These are phyloP conservation scores for Cichorium intybus DNA, from an alignment of 140 eudicot species.

Conservation along the genomic window DNA sequence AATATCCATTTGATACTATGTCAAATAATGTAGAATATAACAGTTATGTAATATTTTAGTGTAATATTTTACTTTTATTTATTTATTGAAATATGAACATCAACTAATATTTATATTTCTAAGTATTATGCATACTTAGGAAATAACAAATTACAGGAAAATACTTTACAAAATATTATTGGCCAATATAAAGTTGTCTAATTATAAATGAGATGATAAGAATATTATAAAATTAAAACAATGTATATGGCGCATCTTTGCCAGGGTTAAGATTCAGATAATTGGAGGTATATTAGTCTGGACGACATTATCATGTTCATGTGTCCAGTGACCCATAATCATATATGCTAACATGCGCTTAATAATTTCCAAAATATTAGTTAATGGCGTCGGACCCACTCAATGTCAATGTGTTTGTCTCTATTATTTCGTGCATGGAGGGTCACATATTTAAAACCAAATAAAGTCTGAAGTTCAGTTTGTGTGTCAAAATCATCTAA, in stretches of 20 bases:
- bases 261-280: constrained; percentile 19
- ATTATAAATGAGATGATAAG: neutral
- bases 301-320: constrained; percentile 28
- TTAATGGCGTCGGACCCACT: constrained; percentile 15
- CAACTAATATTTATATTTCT: no score
- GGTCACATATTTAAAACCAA: constrained; percentile 18
- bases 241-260: constrained; percentile 8
- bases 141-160: no score
- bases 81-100: no score
- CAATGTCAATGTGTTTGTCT: constrained; percentile 18
- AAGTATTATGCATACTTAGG: no score
- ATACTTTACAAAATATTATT: no score
- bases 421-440: constrained; percentile 28
- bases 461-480: constrained; percentile 7
- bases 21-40: no score
- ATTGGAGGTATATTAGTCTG: constrained; percentile 16
- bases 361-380: neutral
- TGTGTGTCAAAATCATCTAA: neutral
- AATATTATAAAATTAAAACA: neutral
- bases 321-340: constrained; percentile 25
- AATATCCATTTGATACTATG: no score
- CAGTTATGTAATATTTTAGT: no score
- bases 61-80: no score
- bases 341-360: constrained; percentile 31
- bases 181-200: no score